Evolutionary conservation across 1,139 yeast species (phyloP), one percentile per base, ranked within the genome.

Genomic region (Pneumocystis sp.): DNA sequence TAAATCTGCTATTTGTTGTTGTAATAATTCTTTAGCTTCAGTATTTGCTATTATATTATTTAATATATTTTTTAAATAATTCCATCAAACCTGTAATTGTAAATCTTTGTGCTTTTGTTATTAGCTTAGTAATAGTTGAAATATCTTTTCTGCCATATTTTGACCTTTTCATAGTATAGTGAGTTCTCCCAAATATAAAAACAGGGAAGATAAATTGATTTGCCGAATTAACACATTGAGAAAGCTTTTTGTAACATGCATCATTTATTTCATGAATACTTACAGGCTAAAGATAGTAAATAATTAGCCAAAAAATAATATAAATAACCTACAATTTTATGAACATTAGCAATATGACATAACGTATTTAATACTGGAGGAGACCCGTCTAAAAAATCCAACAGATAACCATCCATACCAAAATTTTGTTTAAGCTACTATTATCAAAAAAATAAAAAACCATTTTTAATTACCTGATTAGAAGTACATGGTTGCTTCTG

Each of bases 331-430:
- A 50, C 57, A 50, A 88, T 82, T 63, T 77, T 75, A 68, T 87
- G 83, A 35, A 90, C 75, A 61, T 78, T 79, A 17, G 82, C 77
- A 40, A 80, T 80, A 67, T 82, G 85, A 70, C 87, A 84, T 63
- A 93, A 78, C 89, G 88, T 89, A 65, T 81, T 79, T 63, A 89
- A 73, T 0, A 93, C 96, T n/a, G 82, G 81, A 10, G 75, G 73
- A 0, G 96, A 96, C 0, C 96, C 98, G 0, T 77, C 76, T 1
- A 93, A 72, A 68, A 83, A 83, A 71, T 93, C 97, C 1, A 83
- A 76, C 50, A 90, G 71, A 71, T 82, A 88, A 0, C 96, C 95
- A 67, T 88, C 96, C 57, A 50, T 50, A 25, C 34, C 57, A 50
- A 50, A 50, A 25, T 50, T 50, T 50, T 50, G 57, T 50, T 50